Percentiles rank a stretch among this genome's conserved stretches.
Evolutionary conservation across 139 green algal genomes (phyloP).

Genomic region (Deuterostichococcus epilithicus): DNA sequence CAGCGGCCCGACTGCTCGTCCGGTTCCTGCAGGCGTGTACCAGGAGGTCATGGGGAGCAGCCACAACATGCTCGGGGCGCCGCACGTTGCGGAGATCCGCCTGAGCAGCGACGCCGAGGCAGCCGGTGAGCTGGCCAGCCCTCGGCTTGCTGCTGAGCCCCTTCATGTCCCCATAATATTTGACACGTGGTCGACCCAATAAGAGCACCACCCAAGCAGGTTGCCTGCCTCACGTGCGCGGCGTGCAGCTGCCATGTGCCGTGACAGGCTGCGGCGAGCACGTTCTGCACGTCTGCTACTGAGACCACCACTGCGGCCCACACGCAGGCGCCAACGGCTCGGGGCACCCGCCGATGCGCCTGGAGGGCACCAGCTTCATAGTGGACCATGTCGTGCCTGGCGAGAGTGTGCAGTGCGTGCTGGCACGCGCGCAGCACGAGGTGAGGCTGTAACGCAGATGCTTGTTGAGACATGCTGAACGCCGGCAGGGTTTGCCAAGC

Average conservation of each 20-base stretch:
- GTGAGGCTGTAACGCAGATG: not conserved
- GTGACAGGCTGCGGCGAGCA: not conserved
- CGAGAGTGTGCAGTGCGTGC: conserved; percentile 22
- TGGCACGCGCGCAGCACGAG: conserved; percentile 26
- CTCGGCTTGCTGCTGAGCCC: not conserved
- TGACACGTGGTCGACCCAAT: not conserved
- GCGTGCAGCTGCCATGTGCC: not conserved
- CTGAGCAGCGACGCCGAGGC: not conserved
- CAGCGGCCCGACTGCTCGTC: not conserved
- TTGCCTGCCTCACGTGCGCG: not conserved
- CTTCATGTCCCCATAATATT: not conserved
- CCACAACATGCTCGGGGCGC: conserved; percentile 67
- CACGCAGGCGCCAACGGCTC: not conserved
- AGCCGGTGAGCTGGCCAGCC: not conserved
- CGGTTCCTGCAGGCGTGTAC: conserved; percentile 16
- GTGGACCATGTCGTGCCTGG: conserved; percentile 10
- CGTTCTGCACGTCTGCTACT: not conserved
- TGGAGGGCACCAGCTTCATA: not conserved
- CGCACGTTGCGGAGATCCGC: conserved; percentile 39
- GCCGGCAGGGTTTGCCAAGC: not conserved
- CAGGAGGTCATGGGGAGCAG: conserved; percentile 59
- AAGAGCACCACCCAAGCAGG: not conserved
- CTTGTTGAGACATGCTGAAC: not conserved
- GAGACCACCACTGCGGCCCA: not conserved
- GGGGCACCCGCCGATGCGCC: not conserved